Conservation (phyloP, 2,329 filamentous ascomycete species). For the Thielaviopsis punctulata region DNA sequence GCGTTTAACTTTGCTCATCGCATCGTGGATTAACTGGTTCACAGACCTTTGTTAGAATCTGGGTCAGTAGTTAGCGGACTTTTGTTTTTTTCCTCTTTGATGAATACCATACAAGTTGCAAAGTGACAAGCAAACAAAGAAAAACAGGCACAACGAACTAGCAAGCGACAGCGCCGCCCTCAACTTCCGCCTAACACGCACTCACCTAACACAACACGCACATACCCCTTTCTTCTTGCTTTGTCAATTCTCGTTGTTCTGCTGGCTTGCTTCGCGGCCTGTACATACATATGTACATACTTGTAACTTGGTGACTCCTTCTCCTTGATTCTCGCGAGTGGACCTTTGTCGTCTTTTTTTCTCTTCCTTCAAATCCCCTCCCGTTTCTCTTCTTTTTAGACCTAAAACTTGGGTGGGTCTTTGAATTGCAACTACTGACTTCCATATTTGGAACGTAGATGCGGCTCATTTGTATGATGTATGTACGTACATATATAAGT, state of each 20-base stretch:
- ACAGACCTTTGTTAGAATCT: too few species aligned
- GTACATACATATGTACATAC: not conserved
- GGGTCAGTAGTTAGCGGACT: too few species aligned
- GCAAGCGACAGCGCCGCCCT: too few species aligned
- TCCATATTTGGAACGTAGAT: slow-evolving; percentile 4
- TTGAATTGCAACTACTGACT: not conserved
- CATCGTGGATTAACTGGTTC: too few species aligned
- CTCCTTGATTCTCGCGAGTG: not conserved
- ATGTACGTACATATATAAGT: too few species aligned
- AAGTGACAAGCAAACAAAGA: too few species aligned
- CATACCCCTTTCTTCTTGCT: too few species aligned
- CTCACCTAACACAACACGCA: too few species aligned
- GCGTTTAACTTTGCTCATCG: not conserved
- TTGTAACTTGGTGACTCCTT: not conserved
- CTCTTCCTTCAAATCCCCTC: not conserved
- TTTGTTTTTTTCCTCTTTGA: too few species aligned
- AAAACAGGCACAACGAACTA: too few species aligned
- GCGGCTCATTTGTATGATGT: slow-evolving; percentile 5
- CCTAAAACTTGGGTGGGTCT: not conserved
- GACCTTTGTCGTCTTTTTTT: not conserved
- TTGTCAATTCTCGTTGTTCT: not conserved
- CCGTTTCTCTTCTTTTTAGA: not conserved
- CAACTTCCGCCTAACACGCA: too few species aligned
- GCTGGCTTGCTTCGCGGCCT: not conserved
- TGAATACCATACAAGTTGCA: too few species aligned